Base-by-base conservation (phyloP, 1,284 basidiomycete genomes). In the Athelia sp. region DNA sequence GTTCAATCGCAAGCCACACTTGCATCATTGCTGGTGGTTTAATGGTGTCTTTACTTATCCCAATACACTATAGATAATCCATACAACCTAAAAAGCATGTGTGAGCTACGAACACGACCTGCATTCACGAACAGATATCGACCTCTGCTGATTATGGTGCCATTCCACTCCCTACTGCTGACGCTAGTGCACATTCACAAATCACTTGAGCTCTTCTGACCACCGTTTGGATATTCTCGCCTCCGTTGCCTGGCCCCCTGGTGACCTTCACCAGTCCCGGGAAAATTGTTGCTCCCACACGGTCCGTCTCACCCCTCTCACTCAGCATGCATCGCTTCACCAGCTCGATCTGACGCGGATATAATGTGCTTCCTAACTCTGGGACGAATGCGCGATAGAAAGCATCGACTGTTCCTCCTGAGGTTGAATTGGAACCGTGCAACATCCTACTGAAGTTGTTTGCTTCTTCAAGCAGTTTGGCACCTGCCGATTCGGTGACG, bases 331-430 rank as follows among this genome's bases (percentile, higher is more conserved):
- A 92, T 19, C 88, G 71, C 62, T 87, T 88, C 40, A 90, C 80
- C 44, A 91, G 77, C 61, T 91, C 89, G 55, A 89, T 81, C 60
- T 87, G 84, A 26, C 76, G 68, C 8, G 87, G 82, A 54, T 78
- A 76, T 32, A 90, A 70, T 4, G 75, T 72, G 56, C 78, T 83
- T 2, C 81, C 84, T 17, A 90, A 67, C 58, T 91, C 88, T 1
- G 88, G 88, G 4, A 90, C 84, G 59, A 90, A 92, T 0, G 85
- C 82, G 26, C 86, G 81, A 61, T 90, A 91, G 62, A 91, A 91
- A 1, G 84, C 81, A 59, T 90, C 87, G 3, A 67, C 57, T 14
- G 64, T 63, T 9, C 70, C 64, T 6, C 78, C 82, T 0, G 80
- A 71, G 29, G 70, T 70, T 3, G 81, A 74, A n/a, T 73, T 73